Conservation (phyloP, 1,284 basidiomycete species). For the Ustilago loliicola region DNA sequence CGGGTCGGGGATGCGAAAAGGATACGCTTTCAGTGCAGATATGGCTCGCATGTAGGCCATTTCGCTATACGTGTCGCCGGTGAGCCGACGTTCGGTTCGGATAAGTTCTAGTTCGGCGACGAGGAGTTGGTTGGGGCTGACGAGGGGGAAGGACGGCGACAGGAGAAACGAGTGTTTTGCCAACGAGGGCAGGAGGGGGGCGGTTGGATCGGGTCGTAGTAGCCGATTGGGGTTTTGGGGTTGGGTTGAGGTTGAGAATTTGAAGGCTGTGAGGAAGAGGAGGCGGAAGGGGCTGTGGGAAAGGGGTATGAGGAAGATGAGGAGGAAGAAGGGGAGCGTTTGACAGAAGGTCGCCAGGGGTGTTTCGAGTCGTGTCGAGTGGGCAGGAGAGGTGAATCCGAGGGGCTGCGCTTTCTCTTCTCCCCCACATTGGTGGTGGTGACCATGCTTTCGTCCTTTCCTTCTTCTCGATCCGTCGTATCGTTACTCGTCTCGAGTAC, state of each 20-base stretch:
- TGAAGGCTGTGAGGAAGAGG: background rate
- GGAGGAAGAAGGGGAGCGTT: slow-evolving; percentile 1
- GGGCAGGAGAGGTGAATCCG: slow-evolving; percentile 27
- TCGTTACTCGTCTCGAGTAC: background rate
- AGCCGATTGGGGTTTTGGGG: background rate
- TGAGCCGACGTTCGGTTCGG: slow-evolving; percentile 58
- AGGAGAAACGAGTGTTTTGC: slow-evolving; percentile 54
- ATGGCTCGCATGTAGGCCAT: slow-evolving; percentile 67
- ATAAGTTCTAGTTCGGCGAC: slow-evolving; percentile 62
- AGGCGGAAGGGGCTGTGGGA: background rate
- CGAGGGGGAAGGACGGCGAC: slow-evolving; percentile 58
- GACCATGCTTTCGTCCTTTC: too few species aligned
- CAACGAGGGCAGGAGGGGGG: slow-evolving; percentile 27
- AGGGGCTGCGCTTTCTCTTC: slow-evolving; percentile 29
- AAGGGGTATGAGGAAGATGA: background rate
- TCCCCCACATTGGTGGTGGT: background rate
- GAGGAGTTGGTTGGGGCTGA: slow-evolving; percentile 58
- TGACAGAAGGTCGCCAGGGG: background rate
- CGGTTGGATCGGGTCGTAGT: slow-evolving; percentile 25
- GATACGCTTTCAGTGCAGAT: slow-evolving; percentile 62
- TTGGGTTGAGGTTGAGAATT: background rate
- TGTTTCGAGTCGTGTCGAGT: background rate
- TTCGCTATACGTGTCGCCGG: slow-evolving; percentile 55
- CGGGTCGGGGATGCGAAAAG: slow-evolving; percentile 44
- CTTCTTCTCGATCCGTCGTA: background rate